Evolutionary conservation across 768 basidiomycete genomes (phyloP), one percentile per base, ranked within the genome.

Genomic region (Scleroderma bovista): DNA sequence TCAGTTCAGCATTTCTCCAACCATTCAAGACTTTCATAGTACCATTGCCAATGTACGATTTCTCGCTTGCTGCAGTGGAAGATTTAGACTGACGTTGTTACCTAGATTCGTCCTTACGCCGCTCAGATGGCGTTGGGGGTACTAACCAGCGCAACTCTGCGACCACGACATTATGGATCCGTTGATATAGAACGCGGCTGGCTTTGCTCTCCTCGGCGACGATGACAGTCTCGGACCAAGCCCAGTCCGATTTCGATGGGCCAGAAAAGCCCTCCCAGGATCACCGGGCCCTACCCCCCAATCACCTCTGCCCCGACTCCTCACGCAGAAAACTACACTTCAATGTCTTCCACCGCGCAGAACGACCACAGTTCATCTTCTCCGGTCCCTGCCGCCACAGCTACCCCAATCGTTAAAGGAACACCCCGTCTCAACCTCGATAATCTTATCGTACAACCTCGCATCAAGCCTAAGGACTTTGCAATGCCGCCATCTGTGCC

Each of bases 221-320:
- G 31, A 45, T 45, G 44, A 68, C 76, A 59, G 32, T 33, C 44
- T 32, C 17, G 10, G 79, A 79, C 53, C 67, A 79, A 34, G 59
- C 78, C 23, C 75, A 75, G 57, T 65, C 75, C 45, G 81, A 83
- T 53, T 72, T 74, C 51, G 83, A 84, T 54, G 72, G 75, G 44
- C 69, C 73, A 43, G 81, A 84, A 11, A 17, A 29, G 43, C 51
- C 49, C 29, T 15, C 31, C 43, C 6, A 51, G 8, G n/a, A n/a
- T n/a, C n/a, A n/a, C n/a, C 26, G 11, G 19, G 12, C 24, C 41
- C 24, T 23, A 43, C 12, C 22, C 24, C 24, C 23, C 24, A 5
- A 26, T 24, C 41, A 26, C 5, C 9, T 9, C 22, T 23, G 13
- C 24, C 12, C 17, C 24, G 16, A 29, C 15, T 13, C 16, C n/a